Base-by-base conservation (phyloP, 495 filamentous ascomycete species). In the Neurospora discreta region DNA sequence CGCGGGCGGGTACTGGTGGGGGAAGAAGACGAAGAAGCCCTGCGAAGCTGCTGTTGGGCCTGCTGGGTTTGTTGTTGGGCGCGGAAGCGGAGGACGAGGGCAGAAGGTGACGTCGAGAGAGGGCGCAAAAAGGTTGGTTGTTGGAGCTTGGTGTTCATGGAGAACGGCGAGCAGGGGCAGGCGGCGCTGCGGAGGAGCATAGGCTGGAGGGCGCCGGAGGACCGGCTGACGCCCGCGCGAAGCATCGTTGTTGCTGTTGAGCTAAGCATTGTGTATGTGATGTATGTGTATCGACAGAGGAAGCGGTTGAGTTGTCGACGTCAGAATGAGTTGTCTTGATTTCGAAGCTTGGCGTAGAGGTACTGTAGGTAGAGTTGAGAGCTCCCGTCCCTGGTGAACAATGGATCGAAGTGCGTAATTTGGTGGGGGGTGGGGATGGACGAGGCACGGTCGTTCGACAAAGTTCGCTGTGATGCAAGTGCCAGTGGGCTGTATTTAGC, bases 181-280 rank as follows among this genome's bases (percentile, higher is more conserved):
- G 73, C 74, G 39, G 70, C 71, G 74, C 30, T 74, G 72, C 78
- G 79, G 69, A 81, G 39, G 70, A 81, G 71, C 70, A 75, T 70
- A 41, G 77, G 75, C 36, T 77, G 77, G 38, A 77, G 74, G 30
- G 43, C 69, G 71, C 70, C 71, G 38, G 74, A 73, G 43, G 79
- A 74, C 69, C 79, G 79, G 71, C 71, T 71, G 33, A 75, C 73
- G 76, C 79, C 69, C 3, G 75, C 72, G 68, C 79, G 79, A 40
- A 81, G 73, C 78, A 81, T 78, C 15, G 71, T 78, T 18, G 79
- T 78, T 40, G 79, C 73, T 39, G 79, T 75, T 42, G 79, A 73
- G 71, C 74, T 74, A 52, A 81, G 69, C 79, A 81, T 81, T 2
- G 40, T 75, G 42, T 71, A 9, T 39, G 65, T n/a, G 42, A 39